These are phyloP conservation scores for Aspergillus aculeatinus DNA, from an alignment of 2,329 filamentous ascomycete species.

Conservation along the genomic window DNA sequence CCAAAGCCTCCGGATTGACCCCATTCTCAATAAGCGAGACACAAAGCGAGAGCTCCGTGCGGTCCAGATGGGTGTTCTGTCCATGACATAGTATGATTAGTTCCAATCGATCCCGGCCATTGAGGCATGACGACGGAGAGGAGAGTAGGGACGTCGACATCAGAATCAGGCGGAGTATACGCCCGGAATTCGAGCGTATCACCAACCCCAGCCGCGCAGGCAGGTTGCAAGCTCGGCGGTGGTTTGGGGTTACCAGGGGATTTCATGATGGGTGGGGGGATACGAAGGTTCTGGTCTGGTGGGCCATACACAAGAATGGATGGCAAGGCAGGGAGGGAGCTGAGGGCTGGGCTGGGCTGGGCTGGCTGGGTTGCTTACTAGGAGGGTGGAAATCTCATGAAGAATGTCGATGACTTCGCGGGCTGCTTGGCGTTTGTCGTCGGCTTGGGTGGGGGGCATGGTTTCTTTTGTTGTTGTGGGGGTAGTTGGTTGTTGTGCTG, in stretches of 20 bases:
- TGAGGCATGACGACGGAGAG: too few relatives aligned
- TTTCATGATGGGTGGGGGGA: too few relatives aligned
- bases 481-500: background rate
- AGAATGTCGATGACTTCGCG: conserved; percentile 53
- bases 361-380: conserved; percentile 34
- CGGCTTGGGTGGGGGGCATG: conserved; percentile 34
- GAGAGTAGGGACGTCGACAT: too few relatives aligned
- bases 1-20: conserved; percentile 90
- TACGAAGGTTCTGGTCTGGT: background rate
- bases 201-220: background rate
- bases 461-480: conserved; percentile 28
- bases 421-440: conserved; percentile 51
- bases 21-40: conserved; percentile 97
- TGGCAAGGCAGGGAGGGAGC: background rate
- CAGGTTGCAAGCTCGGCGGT: background rate
- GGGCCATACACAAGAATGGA: background rate
- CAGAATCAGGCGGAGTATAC: too few relatives aligned
- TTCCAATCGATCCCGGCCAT: too few relatives aligned
- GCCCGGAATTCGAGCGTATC: background rate
- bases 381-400: conserved; percentile 49
- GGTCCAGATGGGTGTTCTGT: conserved; percentile 90
- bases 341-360: background rate
- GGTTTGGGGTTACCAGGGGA: background rate
- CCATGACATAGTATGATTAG: background rate
- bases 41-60: conserved; percentile 87